A percentile compares a stretch with the other conserved stretches of the same genome.
Evolutionary conservation across 1,284 basidiomycete genomes (phyloP).

Genomic region (Chondrostereum purpureum): DNA sequence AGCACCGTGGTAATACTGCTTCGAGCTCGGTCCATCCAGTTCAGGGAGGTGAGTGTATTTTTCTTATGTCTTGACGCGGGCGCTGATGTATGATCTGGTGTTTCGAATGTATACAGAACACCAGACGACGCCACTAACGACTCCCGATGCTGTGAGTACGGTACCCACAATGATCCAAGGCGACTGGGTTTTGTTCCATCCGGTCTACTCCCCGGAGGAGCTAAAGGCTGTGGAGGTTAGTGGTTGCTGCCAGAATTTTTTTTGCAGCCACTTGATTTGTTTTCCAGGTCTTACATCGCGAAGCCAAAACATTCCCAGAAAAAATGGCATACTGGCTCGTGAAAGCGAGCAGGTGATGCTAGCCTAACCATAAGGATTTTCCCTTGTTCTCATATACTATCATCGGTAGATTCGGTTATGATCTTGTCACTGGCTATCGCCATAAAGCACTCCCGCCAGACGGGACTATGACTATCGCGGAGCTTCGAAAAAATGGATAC

Average conservation of each 20-base stretch:
- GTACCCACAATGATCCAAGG: conserved; percentile 49
- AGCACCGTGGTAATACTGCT: not conserved
- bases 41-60: too few species aligned
- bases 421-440: conserved; percentile 77
- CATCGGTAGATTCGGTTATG: conserved; percentile 57
- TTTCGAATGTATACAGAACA: too few species aligned
- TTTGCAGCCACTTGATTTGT: not conserved
- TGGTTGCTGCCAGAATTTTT: not conserved
- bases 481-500: conserved; percentile 69
- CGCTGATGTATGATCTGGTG: too few species aligned
- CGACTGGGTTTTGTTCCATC: conserved; percentile 81
- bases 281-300: conserved; percentile 62
- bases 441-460: conserved; percentile 59
- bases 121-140: conserved; percentile 16
- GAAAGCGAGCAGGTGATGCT: conserved; percentile 44
- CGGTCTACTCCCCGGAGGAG: conserved; percentile 75
- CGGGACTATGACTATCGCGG: conserved; percentile 55
- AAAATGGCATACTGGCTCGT: conserved; percentile 67
- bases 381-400: not conserved
- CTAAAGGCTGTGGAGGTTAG: conserved; percentile 68
- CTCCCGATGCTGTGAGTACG: conserved; percentile 33
- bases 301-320: conserved; percentile 65
- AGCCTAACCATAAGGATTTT: conserved; percentile 6
- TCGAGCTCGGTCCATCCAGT: too few species aligned
- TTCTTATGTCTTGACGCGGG: too few species aligned